phyloP scores from a whole-genome alignment of 2,329 filamentous ascomycete species.

The Fusarium proliferatum region DNA sequence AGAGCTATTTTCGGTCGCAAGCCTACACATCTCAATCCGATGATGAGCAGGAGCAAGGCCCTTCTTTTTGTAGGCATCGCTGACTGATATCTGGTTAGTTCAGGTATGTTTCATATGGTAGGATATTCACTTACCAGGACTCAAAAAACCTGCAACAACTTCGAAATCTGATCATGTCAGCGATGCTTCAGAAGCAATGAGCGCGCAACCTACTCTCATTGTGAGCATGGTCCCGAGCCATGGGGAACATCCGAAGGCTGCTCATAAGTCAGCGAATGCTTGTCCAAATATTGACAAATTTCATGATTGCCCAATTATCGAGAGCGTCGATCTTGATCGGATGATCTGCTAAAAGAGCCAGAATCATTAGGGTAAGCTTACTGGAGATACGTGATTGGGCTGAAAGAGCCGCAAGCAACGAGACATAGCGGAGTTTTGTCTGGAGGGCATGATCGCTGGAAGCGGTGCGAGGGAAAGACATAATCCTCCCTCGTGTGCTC shows the following conservation, averaged over 20 bases:
- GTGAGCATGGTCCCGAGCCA: conserved; percentile 83
- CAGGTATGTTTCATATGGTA: neutral
- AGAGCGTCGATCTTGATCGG: neutral
- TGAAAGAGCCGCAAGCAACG: conserved; percentile 74
- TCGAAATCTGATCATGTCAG: conserved; percentile 67
- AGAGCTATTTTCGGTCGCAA: conserved; percentile 79
- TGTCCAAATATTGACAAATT: neutral
- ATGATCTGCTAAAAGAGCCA: too few relatives aligned
- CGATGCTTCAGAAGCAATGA: neutral
- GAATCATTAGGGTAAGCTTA: conserved; percentile 4
- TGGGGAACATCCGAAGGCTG: conserved; percentile 73
- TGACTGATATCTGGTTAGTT: conserved; percentile 38
- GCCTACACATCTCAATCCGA: conserved; percentile 79
- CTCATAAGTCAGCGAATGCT: conserved; percentile 2
- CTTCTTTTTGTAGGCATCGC: conserved; percentile 53
- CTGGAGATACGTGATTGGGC: conserved; percentile 29
- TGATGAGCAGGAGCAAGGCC: conserved; percentile 53
- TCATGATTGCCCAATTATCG: neutral
- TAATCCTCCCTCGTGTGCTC: conserved; percentile 57
- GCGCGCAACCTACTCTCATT: conserved; percentile 46
- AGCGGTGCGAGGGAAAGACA: conserved; percentile 69
- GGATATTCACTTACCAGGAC: conserved; percentile 40
- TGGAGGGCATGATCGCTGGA: conserved; percentile 66
- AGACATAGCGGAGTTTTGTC: conserved; percentile 72
- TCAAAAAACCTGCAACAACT: conserved; percentile 78